Evolutionary conservation across 768 basidiomycete genomes (phyloP).

Genomic region (Suillus weaverae): DNA sequence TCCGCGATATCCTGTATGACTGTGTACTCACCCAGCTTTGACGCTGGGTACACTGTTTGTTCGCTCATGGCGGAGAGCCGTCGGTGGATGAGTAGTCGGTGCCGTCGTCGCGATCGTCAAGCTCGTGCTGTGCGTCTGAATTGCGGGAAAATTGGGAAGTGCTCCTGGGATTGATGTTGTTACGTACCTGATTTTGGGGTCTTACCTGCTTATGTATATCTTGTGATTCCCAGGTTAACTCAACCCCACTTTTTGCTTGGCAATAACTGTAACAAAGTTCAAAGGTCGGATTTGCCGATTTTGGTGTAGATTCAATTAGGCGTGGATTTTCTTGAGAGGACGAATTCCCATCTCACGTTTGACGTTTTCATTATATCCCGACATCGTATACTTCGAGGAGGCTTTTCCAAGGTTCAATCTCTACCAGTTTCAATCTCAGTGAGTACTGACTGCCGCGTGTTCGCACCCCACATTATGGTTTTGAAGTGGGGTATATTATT

Average conservation of each 20-base stretch:
- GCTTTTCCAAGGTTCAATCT: neutral
- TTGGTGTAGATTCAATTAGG: constrained; percentile 1
- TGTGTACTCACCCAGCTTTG: constrained; percentile 89
- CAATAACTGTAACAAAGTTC: constrained; percentile 4
- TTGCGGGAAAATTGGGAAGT: constrained; percentile 26
- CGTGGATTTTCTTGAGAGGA: constrained; percentile 1
- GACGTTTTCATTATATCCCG: neutral
- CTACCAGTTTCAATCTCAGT: neutral
- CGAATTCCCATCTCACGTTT: neutral
- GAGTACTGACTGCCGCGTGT: too few species aligned
- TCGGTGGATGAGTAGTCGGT: constrained; percentile 13
- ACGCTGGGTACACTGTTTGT: constrained; percentile 47
- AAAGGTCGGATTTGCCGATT: neutral
- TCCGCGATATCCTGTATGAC: constrained; percentile 89
- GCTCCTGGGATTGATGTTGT: constrained; percentile 17
- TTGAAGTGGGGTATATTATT: neutral
- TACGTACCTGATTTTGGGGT: constrained; percentile 18
- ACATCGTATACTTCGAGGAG: neutral
- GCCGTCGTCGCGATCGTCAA: constrained; percentile 11
- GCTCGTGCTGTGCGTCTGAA: constrained; percentile 2
- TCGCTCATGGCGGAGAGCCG: constrained; percentile 28
- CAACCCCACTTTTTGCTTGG: neutral
- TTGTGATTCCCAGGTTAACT: constrained; percentile 1
- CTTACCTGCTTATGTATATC: constrained; percentile 1
- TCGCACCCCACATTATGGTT: neutral